phyloP scores from a whole-genome alignment of 2,329 filamentous ascomycete species.

The Aspergillus clavatus region DNA sequence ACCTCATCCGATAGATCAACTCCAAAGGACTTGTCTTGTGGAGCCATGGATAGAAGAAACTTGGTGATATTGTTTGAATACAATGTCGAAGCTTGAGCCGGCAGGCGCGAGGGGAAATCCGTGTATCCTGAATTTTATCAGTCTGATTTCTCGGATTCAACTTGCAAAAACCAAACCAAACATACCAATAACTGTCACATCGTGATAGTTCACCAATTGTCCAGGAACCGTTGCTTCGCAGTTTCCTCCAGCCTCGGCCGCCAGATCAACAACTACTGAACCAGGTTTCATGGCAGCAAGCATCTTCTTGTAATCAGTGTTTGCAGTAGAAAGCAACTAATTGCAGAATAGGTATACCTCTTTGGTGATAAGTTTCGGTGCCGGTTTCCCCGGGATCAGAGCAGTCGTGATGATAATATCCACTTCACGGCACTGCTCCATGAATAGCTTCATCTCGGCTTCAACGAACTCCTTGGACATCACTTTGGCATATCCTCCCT shows the following conservation, averaged over 20 bases:
- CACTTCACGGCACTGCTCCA: constrained; percentile 79
- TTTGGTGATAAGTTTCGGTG: constrained; percentile 78
- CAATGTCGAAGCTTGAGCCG: constrained; percentile 81
- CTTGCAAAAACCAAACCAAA: not conserved
- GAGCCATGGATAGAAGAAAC: constrained; percentile 74
- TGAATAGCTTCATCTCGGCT: constrained; percentile 88
- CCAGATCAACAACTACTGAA: constrained; percentile 81
- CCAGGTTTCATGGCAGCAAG: constrained; percentile 83
- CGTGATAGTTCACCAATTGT: constrained; percentile 65
- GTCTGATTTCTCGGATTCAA: not conserved
- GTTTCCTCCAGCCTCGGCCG: constrained; percentile 82
- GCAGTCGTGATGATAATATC: constrained; percentile 92
- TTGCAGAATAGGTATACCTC: constrained; percentile 36
- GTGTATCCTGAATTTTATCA: constrained; percentile 60
- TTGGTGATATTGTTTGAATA: constrained; percentile 96
- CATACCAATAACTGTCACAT: constrained; percentile 77
- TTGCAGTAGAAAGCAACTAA: not conserved
- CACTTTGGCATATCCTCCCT: constrained; percentile 84
- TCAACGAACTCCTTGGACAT: constrained; percentile 94
- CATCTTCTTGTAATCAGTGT: constrained; percentile 48
- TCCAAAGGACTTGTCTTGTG: constrained; percentile 72
- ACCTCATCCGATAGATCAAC: constrained; percentile 80
- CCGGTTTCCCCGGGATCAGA: constrained; percentile 78
- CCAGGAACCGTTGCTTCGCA: constrained; percentile 76
- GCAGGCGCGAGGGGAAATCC: constrained; percentile 77